Percentiles rank a stretch among this genome's conserved stretches.
phyloP scores from a whole-genome alignment of 768 basidiomycete genomes.

The Boletus pseudopeckii region DNA sequence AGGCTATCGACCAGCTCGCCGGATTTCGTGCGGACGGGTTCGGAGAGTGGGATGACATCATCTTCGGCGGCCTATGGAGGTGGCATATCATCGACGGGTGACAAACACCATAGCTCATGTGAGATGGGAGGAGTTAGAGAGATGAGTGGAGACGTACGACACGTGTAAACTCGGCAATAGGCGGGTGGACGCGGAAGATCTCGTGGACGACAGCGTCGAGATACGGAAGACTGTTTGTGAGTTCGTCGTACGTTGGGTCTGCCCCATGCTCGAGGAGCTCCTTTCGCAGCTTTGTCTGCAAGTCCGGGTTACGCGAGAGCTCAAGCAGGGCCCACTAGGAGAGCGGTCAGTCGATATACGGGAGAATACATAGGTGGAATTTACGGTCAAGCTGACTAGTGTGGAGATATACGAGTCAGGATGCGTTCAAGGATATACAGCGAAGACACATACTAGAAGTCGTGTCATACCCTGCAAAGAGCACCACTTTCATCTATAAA shows the following conservation, averaged over 20 bases:
- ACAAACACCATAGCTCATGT: not conserved
- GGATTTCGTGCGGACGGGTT: slow-evolving; percentile 40
- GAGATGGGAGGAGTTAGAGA: too few species aligned
- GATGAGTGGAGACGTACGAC: slow-evolving; percentile 1
- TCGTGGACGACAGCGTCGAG: slow-evolving; percentile 48
- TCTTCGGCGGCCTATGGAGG: slow-evolving; percentile 43
- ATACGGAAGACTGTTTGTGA: slow-evolving; percentile 47
- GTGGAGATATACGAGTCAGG: not conserved
- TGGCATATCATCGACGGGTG: not conserved
- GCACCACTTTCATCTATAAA: slow-evolving; percentile 15
- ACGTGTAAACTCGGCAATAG: slow-evolving; percentile 24
- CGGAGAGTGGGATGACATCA: slow-evolving; percentile 53
- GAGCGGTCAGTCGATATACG: not conserved
- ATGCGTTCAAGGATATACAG: too few species aligned
- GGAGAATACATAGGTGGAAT: not conserved
- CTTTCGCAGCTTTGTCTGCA: slow-evolving; percentile 46
- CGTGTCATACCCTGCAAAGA: slow-evolving; percentile 23
- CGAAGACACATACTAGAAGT: slow-evolving; percentile 13
- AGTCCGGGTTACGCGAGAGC: slow-evolving; percentile 41
- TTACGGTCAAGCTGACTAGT: slow-evolving; percentile 18
- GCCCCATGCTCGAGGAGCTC: slow-evolving; percentile 43
- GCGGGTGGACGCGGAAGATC: slow-evolving; percentile 41
- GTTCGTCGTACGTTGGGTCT: slow-evolving; percentile 55
- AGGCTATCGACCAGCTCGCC: slow-evolving; percentile 40
- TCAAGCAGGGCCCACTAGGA: slow-evolving; percentile 58